These are phyloP conservation scores for Arthrinium puccinioides DNA, from an alignment of 2,329 filamentous ascomycete species.

Conservation along the genomic window DNA sequence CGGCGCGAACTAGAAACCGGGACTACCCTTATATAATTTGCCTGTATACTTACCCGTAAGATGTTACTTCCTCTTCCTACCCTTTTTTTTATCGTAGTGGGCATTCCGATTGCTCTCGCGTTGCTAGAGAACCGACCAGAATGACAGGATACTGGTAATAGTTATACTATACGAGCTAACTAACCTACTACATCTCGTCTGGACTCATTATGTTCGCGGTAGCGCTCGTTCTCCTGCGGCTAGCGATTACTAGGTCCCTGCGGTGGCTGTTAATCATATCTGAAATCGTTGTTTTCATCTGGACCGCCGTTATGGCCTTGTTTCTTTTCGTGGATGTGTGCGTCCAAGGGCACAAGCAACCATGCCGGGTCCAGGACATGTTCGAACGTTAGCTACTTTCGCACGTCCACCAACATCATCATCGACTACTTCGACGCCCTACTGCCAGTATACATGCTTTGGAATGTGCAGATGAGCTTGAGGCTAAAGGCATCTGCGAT, in stretches of 20 bases:
- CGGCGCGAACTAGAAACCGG: too few relatives aligned
- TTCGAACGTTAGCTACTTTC: conserved; percentile 20
- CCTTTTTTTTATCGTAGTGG: too few relatives aligned
- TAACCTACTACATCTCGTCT: conserved; percentile 21
- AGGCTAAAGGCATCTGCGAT: conserved; percentile 20
- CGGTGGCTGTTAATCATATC: conserved; percentile 16
- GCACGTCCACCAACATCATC: conserved; percentile 24
- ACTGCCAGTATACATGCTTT: conserved; percentile 20
- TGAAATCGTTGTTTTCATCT: conserved; percentile 17
- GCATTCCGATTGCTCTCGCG: too few relatives aligned
- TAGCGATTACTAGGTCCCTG: conserved; percentile 14
- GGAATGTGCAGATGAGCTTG: conserved; percentile 17
- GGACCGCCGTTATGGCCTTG: conserved; percentile 23
- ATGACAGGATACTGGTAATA: too few relatives aligned
- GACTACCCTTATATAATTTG: too few relatives aligned
- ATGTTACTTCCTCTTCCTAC: too few relatives aligned
- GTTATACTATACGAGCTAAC: conserved; percentile 23
- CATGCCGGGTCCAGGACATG: conserved; percentile 20
- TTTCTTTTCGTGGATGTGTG: conserved; percentile 23
- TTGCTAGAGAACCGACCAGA: too few relatives aligned
- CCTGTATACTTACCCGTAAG: too few relatives aligned
- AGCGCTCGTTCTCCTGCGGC: conserved; percentile 23
- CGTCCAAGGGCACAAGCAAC: conserved; percentile 17
- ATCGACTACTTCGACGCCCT: conserved; percentile 27
- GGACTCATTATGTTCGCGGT: conserved; percentile 25